Percentiles rank a stretch among this genome's conserved stretches.
Evolutionary conservation across 148 eudicot species (phyloP).

Genomic region (Agrostemma githago): DNA sequence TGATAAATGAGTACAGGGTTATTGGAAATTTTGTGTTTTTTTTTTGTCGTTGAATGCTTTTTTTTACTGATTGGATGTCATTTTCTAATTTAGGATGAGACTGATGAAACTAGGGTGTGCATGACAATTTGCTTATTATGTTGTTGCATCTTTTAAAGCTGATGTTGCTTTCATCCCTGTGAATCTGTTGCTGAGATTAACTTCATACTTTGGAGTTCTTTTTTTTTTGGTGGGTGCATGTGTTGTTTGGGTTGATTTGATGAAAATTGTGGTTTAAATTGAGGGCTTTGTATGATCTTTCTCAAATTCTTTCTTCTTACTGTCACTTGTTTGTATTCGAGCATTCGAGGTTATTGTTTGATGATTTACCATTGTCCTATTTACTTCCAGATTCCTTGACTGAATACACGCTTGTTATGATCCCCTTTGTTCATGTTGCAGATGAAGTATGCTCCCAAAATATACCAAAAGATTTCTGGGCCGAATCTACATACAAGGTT

Average conservation of each 20-base stretch:
- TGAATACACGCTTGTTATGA: not conserved
- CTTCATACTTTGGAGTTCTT: not conserved
- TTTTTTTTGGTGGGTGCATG: not conserved
- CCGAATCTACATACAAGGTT: slow-evolving; percentile 53
- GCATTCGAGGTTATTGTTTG: not conserved
- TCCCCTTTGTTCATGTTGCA: slow-evolving; percentile 22
- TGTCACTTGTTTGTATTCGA: not conserved
- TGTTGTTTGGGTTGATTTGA: not conserved
- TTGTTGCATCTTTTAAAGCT: not conserved
- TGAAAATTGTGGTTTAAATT: not conserved
- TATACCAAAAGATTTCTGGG: slow-evolving; percentile 64
- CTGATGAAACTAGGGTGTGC: slow-evolving; percentile 2
- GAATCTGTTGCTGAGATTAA: not conserved
- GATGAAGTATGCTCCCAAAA: slow-evolving; percentile 84
- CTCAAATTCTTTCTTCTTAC: not conserved
- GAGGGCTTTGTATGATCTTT: not conserved
- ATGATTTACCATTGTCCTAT: not conserved
- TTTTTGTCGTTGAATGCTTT: not conserved
- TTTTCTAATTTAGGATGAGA: not conserved
- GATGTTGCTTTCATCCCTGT: not conserved
- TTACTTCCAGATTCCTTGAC: not conserved
- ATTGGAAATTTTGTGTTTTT: not conserved
- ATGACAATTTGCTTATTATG: not conserved
- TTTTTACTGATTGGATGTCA: slow-evolving; percentile 1
- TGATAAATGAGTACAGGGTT: not conserved